phyloP scores from a whole-genome alignment of 2,329 filamentous ascomycete species.

The Plectosphaerella sp. region DNA sequence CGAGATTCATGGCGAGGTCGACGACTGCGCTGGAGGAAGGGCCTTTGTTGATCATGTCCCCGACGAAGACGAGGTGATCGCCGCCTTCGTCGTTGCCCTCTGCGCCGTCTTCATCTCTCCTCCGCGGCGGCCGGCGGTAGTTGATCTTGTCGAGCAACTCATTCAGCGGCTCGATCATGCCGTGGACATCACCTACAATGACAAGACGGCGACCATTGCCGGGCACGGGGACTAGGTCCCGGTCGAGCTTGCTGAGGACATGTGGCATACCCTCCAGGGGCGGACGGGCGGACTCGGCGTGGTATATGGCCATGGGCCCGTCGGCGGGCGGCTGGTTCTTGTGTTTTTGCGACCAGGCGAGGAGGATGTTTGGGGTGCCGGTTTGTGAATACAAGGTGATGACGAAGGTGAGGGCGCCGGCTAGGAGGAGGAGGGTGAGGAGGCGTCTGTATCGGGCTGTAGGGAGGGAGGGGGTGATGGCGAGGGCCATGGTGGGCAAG shows the following conservation, averaged over 20 bases:
- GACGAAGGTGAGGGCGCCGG: conserved; percentile 13
- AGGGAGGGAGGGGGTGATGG: neutral
- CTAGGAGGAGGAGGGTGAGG: conserved; percentile 25
- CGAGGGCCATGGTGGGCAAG: neutral
- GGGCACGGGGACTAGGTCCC: conserved; percentile 23
- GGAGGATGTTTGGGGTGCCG: neutral
- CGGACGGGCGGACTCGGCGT: conserved; percentile 34
- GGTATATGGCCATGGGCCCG: conserved; percentile 28
- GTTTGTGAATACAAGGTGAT: neutral
- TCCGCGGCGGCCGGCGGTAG: conserved; percentile 41
- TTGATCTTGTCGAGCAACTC: conserved; percentile 61
- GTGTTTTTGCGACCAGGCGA: too few relatives aligned
- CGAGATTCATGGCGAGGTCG: conserved; percentile 65
- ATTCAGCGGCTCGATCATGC: conserved; percentile 66
- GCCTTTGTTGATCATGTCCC: conserved; percentile 82
- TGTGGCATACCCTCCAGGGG: conserved; percentile 22
- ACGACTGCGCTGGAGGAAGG: conserved; percentile 78
- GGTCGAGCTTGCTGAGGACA: conserved; percentile 19
- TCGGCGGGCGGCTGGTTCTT: conserved; percentile 17
- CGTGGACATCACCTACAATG: conserved; percentile 89
- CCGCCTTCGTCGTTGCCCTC: conserved; percentile 22
- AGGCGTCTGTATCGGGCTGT: conserved; percentile 19
- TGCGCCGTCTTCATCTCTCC: conserved; percentile 18
- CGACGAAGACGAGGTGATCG: conserved; percentile 74
- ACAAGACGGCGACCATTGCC: conserved; percentile 58